Conservation (phyloP, 805 yeast species). For the Ogataea angusta region DNA sequence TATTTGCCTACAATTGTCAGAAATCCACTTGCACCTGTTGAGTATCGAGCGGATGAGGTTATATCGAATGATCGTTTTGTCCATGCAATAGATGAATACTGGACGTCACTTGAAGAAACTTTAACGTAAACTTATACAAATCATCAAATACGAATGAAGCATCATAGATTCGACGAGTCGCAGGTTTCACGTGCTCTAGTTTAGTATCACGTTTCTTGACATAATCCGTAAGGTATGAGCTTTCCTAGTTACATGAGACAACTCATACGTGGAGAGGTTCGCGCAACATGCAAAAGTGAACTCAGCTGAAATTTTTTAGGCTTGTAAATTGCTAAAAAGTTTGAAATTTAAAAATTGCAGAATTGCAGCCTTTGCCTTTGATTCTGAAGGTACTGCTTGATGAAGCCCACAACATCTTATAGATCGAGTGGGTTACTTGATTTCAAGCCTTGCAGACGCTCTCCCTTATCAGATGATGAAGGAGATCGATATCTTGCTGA, state of each 20-base stretch:
- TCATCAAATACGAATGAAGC: no score
- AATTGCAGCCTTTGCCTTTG: not conserved
- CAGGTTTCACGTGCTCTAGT: not conserved
- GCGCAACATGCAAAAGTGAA: not conserved
- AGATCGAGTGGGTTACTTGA: constrained; percentile 9
- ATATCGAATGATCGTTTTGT: constrained; percentile 58
- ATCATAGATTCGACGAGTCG: no score
- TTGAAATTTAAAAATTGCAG: not conserved
- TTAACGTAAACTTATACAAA: not conserved
- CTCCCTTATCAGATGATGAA: constrained; percentile 30
- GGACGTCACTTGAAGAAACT: constrained; percentile 27
- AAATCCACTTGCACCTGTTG: constrained; percentile 60
- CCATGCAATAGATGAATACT: constrained; percentile 50
- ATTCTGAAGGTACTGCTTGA: not conserved
- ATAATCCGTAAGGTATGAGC: not conserved
- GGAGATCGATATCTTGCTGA: constrained; percentile 9
- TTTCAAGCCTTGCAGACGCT: constrained; percentile 28
- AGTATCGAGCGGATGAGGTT: constrained; percentile 48
- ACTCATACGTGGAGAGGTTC: not conserved
- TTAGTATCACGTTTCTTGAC: not conserved
- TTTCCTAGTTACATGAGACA: not conserved
- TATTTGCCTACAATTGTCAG: constrained; percentile 60
- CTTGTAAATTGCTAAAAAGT: not conserved
- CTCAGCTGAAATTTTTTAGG: not conserved
- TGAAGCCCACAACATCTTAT: constrained; percentile 4